Evolutionary conservation across 1,284 basidiomycete genomes (phyloP).

Genomic region (Cutaneotrichosporon sp.): DNA sequence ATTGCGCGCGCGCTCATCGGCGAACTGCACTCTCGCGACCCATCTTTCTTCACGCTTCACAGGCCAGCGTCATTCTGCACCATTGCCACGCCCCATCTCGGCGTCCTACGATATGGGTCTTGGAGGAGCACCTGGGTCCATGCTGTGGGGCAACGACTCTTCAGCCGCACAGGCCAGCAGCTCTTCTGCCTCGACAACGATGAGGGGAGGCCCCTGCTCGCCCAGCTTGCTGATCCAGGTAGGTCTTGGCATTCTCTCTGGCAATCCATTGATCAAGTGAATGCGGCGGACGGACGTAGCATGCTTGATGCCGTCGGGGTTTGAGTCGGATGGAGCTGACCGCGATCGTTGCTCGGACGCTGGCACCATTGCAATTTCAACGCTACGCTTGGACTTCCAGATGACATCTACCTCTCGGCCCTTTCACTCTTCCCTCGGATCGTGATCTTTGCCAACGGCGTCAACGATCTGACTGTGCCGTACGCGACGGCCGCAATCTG

Average conservation of each 20-base stretch:
- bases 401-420: constrained; percentile 71
- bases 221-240: constrained; percentile 81
- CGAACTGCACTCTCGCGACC: constrained; percentile 35
- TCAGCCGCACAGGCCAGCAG: constrained; percentile 78
- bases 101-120: constrained; percentile 34
- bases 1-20: constrained; percentile 45
- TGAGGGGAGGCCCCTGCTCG: constrained; percentile 61
- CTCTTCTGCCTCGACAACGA: constrained; percentile 72
- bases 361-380: too few species aligned
- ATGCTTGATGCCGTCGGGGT: too few species aligned
- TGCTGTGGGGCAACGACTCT: constrained; percentile 64
- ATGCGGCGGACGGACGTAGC: too few species aligned
- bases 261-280: background rate
- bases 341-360: too few species aligned
- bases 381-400: constrained; percentile 46
- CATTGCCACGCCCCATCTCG: constrained; percentile 45
- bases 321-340: too few species aligned
- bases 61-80: constrained; percentile 43
- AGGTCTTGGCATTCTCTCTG: constrained; percentile 25
- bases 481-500: constrained; percentile 74
- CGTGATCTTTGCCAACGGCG: constrained; percentile 78
- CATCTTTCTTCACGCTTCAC: constrained; percentile 38
- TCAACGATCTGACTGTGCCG: constrained; percentile 76
- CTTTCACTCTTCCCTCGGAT: constrained; percentile 65
- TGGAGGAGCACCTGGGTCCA: constrained; percentile 39